Evolutionary conservation across 257 asterid species (phyloP).

Genomic region (Cynanchum wilfordii): DNA sequence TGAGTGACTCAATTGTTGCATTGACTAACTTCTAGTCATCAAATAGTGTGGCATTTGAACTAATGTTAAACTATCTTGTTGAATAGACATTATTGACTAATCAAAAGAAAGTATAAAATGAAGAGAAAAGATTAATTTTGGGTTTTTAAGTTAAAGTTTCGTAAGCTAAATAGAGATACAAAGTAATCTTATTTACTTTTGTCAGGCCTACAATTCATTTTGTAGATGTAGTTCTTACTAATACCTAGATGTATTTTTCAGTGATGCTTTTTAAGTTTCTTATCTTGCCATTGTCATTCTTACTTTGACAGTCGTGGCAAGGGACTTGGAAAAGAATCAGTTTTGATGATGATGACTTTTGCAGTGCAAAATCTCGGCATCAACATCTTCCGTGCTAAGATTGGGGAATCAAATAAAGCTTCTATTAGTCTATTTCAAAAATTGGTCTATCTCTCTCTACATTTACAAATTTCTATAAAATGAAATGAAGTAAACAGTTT

Average conservation of each 20-base stretch:
- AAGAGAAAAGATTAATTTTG: not conserved
- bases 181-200: not conserved
- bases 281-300: slow-evolving; percentile 4
- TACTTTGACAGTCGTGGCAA: slow-evolving; percentile 68
- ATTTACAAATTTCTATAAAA: slow-evolving; percentile 1
- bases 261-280: not conserved
- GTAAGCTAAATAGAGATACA: not conserved
- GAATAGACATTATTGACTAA: not conserved
- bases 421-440: slow-evolving; percentile 65
- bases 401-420: slow-evolving; percentile 70
- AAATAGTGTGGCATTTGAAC: not conserved
- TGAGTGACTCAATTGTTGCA: too few species aligned
- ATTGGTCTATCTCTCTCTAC: slow-evolving; percentile 45
- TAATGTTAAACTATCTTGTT: not conserved
- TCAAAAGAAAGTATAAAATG: not conserved
- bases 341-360: slow-evolving; percentile 78
- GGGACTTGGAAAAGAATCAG: slow-evolving; percentile 81
- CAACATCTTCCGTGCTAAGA: slow-evolving; percentile 56
- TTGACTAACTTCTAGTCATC: not conserved
- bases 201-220: not conserved
- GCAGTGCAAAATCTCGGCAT: slow-evolving; percentile 60
- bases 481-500: slow-evolving; percentile 1
- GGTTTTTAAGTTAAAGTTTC: not conserved
- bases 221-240: not conserved
- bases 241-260: not conserved